Base-by-base conservation (phyloP, 129 eudicot species). In the Artemisia tridentata region DNA sequence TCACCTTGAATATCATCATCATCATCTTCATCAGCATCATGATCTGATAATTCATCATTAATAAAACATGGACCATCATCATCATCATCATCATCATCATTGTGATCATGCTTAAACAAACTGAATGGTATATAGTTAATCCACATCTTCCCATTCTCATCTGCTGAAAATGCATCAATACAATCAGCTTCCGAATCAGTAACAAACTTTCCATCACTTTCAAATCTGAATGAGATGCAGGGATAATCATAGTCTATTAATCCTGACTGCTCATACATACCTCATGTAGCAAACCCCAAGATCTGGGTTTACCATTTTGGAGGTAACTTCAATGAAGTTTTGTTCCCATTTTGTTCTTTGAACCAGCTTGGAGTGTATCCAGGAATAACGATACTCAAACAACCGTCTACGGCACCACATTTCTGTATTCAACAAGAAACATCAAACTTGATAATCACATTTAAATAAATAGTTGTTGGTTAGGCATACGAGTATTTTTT, bases 291-390 rank as follows among this genome's bases (percentile, higher is more conserved):
- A 27, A 68, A 23, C 60, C 72, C 72, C 13, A 3, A 23, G 62
- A 68, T 51, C 25, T 50, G 7, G 47, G 59, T 5, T 5, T 67
- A 46, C 45, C 60, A 67, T 27, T 50, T 67, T 14, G 45, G 15
- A 15, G 43, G 47, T 29, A 67, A 23, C 45, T 67, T 50, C n/a
- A 68, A 49, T 49, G n/a, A 2, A 23, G 51, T 50, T 5, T 2
- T 27, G 47, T 17, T 0, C 15, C 72, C 72, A 68, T 11, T 9
- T 50, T 50, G 23, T 50, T 68, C 60, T 49, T 23, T 27, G 25
- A 68, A 68, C 61, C 72, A 68, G n/a, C 25, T 68, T 50, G 72
- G 72, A 15, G 51, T 50, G 14, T 13, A 23, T 15, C 72, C 61
- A 68, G 72, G 61, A 15, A 16, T 68, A 25, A n/a, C 47, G 2